Percentiles rank a stretch among this genome's conserved stretches.
Conservation (phyloP, 1,284 basidiomycete species). For the Leccinum laetum region DNA sequence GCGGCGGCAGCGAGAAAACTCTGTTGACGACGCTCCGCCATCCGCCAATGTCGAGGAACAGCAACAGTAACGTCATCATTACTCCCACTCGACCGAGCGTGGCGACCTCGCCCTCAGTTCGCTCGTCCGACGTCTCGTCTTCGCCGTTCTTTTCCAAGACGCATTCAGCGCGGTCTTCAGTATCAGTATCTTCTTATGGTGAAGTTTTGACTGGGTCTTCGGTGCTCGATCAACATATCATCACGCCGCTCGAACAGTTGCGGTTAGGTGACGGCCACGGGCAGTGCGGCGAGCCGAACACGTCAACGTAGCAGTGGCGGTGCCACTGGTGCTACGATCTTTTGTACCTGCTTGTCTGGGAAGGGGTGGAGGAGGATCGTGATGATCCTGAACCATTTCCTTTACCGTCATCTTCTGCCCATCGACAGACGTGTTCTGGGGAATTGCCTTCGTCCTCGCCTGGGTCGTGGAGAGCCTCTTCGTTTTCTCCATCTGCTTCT, state of each 20-base stretch:
- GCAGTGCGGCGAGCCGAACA: background rate
- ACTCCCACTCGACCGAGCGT: constrained; percentile 36
- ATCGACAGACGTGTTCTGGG: constrained; percentile 6
- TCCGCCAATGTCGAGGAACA: background rate
- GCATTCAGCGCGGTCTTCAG: constrained; percentile 51
- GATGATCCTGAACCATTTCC: constrained; percentile 9
- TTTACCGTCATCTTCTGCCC: constrained; percentile 2
- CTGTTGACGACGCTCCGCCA: background rate
- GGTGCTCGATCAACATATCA: constrained; percentile 42
- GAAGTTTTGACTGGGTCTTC: constrained; percentile 38
- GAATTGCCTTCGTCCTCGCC: constrained; percentile 3
- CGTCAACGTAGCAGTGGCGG: background rate
- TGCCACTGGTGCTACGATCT: background rate
- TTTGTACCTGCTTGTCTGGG: background rate
- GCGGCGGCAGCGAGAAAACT: constrained; percentile 22
- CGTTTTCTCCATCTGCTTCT: constrained; percentile 4
- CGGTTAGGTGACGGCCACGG: constrained; percentile 27
- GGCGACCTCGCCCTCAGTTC: constrained; percentile 52
- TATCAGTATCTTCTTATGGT: constrained; percentile 57
- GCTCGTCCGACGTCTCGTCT: constrained; percentile 55
- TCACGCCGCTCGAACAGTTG: constrained; percentile 50
- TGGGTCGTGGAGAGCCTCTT: constrained; percentile 11
- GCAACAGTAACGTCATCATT: constrained; percentile 4
- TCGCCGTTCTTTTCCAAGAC: constrained; percentile 49
- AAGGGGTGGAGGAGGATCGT: background rate